These are phyloP conservation scores for Ceriops decandra DNA, from an alignment of 345 rosid genomes.

Conservation along the genomic window DNA sequence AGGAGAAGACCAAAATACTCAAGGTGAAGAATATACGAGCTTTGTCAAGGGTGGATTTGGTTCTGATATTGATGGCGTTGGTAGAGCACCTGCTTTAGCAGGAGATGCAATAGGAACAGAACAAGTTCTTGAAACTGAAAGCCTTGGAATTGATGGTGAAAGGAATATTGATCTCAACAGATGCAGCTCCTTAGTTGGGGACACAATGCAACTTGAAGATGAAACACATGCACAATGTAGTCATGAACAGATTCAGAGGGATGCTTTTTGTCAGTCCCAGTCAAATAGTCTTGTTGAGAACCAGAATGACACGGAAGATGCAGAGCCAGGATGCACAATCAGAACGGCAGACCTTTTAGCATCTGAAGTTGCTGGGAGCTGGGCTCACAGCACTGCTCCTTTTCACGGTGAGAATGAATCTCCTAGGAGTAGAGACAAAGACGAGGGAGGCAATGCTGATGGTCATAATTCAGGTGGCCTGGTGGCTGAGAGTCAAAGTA, in stretches of 20 bases:
- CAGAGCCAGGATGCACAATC: slow-evolving; percentile 56
- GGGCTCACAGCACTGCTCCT: slow-evolving; percentile 85
- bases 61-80: slow-evolving; percentile 68
- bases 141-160: slow-evolving; percentile 45
- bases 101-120: slow-evolving; percentile 67
- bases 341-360: slow-evolving; percentile 77
- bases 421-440: slow-evolving; percentile 43
- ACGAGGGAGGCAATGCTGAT: slow-evolving; percentile 34
- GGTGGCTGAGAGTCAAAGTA: slow-evolving; percentile 60
- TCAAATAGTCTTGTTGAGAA: slow-evolving; percentile 35
- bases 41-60: slow-evolving; percentile 66
- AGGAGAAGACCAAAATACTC: slow-evolving; percentile 66
- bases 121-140: slow-evolving; percentile 74
- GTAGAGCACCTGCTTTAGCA: slow-evolving; percentile 50
- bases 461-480: slow-evolving; percentile 39
- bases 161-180: slow-evolving; percentile 38
- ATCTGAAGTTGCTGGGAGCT: slow-evolving; percentile 85
- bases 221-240: slow-evolving; percentile 50
- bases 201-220: slow-evolving; percentile 79
- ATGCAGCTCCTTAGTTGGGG: slow-evolving; percentile 44
- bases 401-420: slow-evolving; percentile 70
- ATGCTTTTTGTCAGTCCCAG: slow-evolving; percentile 22
- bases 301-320: slow-evolving; percentile 47
- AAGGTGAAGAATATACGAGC: slow-evolving; percentile 67
- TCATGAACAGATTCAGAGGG: slow-evolving; percentile 32